Conservation (phyloP, 257 asterid species). For the Ophiorrhiza pumila region DNA sequence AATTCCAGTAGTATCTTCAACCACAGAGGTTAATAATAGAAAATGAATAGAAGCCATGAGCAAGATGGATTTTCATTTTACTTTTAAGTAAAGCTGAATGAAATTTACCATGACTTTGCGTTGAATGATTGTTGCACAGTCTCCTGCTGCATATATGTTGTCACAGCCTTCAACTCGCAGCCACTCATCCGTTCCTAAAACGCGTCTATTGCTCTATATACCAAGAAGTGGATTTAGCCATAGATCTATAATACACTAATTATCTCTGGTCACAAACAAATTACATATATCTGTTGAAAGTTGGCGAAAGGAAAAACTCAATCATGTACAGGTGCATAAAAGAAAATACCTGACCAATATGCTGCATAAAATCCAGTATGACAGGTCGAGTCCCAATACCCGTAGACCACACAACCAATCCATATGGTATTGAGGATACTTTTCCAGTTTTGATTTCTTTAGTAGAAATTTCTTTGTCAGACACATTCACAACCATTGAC, state of each 20-base stretch:
- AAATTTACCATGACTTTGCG: conserved; percentile 78
- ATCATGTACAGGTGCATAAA: not conserved
- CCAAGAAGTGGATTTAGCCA: conserved; percentile 11
- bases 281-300: not conserved
- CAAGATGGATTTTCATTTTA: not conserved
- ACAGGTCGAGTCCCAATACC: conserved; percentile 98
- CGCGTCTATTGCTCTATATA: conserved; percentile 72
- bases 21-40: not conserved
- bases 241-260: not conserved
- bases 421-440: conserved; percentile 71
- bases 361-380: conserved; percentile 78
- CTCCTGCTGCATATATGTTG: conserved; percentile 79
- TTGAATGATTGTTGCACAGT: conserved; percentile 91
- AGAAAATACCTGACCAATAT: conserved; percentile 78
- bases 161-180: conserved; percentile 74
- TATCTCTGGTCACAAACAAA: not conserved
- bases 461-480: conserved; percentile 75
- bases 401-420: conserved; percentile 98
- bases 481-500: conserved; percentile 84
- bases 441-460: conserved; percentile 74
- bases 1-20: not conserved
- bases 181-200: conserved; percentile 94
- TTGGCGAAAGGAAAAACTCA: not conserved
- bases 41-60: not conserved
- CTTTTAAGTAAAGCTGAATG: not conserved